These are phyloP conservation scores for Eimeria necatrix DNA, from an alignment of 169 alveolate genomes.

Conservation along the genomic window DNA sequence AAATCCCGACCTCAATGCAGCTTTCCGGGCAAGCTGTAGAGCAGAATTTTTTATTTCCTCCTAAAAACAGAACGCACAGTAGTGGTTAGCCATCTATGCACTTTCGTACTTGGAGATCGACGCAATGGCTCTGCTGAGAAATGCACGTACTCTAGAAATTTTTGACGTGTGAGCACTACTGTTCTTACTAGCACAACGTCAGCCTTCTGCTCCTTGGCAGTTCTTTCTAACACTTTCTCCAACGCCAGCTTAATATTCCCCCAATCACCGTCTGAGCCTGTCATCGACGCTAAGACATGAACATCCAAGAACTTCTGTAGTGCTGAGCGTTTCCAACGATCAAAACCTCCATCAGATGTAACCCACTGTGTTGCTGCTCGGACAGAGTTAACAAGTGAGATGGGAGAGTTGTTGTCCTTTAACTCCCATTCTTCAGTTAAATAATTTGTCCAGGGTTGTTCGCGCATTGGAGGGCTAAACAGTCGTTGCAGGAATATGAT, in stretches of 20 bases:
- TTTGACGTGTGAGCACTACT: not conserved
- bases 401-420: not conserved
- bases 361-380: not conserved
- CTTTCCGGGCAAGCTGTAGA: not conserved
- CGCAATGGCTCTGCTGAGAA: not conserved
- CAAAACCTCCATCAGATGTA: not conserved
- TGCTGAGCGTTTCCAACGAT: not conserved
- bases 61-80: not conserved
- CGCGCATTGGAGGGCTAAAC: constrained; percentile 9
- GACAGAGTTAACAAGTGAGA: not conserved
- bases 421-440: constrained; percentile 6
- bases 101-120: not conserved
- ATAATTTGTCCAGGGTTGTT: not conserved
- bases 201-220: not conserved
- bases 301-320: not conserved
- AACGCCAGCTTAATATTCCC: not conserved
- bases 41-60: not conserved
- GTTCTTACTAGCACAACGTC: constrained; percentile 22
- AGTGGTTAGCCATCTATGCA: not conserved
- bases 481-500: not conserved
- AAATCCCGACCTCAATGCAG: constrained; percentile 21
- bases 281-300: not conserved
- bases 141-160: not conserved
- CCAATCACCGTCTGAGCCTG: constrained; percentile 21
- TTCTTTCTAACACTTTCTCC: not conserved